Evolutionary conservation across 768 basidiomycete species (phyloP).

Genomic region (Leccinum broughii): DNA sequence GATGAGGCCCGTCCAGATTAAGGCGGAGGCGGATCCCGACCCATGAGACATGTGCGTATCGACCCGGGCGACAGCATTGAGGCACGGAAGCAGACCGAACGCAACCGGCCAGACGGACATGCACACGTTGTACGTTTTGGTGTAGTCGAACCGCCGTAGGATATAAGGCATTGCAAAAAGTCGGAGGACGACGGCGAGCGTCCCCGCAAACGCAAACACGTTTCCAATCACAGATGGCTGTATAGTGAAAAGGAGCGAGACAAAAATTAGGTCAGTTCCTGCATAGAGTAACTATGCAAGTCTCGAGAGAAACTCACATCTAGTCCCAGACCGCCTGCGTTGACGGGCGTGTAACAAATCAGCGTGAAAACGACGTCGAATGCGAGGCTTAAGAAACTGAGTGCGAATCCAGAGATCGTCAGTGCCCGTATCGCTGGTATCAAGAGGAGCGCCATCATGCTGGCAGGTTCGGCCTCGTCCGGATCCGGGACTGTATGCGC

Average conservation of each 20-base stretch:
- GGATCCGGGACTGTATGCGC: neutral
- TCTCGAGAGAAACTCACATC: slow-evolving; percentile 38
- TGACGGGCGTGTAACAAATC: slow-evolving; percentile 62
- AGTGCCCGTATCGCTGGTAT: slow-evolving; percentile 54
- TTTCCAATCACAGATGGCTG: slow-evolving; percentile 59
- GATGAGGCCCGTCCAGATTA: neutral
- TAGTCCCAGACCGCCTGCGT: slow-evolving; percentile 55
- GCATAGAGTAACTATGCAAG: neutral
- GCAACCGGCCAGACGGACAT: slow-evolving; percentile 55
- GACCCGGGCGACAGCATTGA: slow-evolving; percentile 48
- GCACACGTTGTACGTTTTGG: slow-evolving; percentile 43
- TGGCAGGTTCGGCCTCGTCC: slow-evolving; percentile 16
- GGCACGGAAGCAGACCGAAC: slow-evolving; percentile 48
- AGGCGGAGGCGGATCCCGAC: neutral
- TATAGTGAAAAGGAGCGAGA: neutral
- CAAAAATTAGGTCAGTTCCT: neutral
- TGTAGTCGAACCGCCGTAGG: slow-evolving; percentile 39
- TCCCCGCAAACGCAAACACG: slow-evolving; percentile 52
- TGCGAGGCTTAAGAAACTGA: slow-evolving; percentile 52
- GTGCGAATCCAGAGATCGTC: slow-evolving; percentile 49
- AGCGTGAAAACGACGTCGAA: slow-evolving; percentile 65
- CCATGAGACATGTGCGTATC: slow-evolving; percentile 4
- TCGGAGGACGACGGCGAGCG: slow-evolving; percentile 48
- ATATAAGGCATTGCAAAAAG: slow-evolving; percentile 53
- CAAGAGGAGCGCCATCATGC: slow-evolving; percentile 40